Percentiles rank a stretch among this genome's conserved stretches.
Evolutionary conservation across 1,284 basidiomycete species (phyloP).

Genomic region (Ceratobasidium sp.): DNA sequence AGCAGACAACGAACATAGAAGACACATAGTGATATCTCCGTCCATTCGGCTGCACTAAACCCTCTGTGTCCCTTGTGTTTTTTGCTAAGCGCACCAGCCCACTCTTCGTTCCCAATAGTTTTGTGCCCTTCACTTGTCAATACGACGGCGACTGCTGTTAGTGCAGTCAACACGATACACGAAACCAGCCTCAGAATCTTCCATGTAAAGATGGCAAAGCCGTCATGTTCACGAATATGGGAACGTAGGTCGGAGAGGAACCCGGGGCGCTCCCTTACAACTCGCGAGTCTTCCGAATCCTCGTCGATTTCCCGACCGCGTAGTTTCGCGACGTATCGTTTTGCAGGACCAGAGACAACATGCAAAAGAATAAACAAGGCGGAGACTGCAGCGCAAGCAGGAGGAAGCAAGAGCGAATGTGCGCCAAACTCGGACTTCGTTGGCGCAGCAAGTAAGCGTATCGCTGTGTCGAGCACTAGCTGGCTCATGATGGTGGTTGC

Average conservation of each 20-base stretch:
- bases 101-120: constrained; percentile 2
- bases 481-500: constrained; percentile 30
- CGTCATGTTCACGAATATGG: constrained; percentile 31
- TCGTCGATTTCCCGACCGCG: neutral
- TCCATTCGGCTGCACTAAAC: constrained; percentile 42
- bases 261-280: constrained; percentile 5
- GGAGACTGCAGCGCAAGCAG: constrained; percentile 4
- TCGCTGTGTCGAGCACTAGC: constrained; percentile 27
- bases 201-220: constrained; percentile 25
- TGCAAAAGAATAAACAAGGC: neutral
- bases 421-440: constrained; percentile 23
- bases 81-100: constrained; percentile 12
- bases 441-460: constrained; percentile 14
- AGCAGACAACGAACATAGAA: constrained; percentile 39
- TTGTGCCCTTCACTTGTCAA: constrained; percentile 14
- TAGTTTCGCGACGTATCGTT: too few relatives aligned
- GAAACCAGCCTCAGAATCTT: constrained; percentile 31
- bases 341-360: constrained; percentile 4
- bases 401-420: constrained; percentile 11
- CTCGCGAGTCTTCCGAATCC: neutral
- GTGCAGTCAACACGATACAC: constrained; percentile 28
- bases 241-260: constrained; percentile 26
- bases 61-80: constrained; percentile 36
- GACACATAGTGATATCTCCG: constrained; percentile 40
- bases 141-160: constrained; percentile 34